Percentiles rank a stretch among this genome's conserved stretches.
Conservation (phyloP, 2,329 filamentous ascomycete genomes). For the Diplodia seriata region DNA sequence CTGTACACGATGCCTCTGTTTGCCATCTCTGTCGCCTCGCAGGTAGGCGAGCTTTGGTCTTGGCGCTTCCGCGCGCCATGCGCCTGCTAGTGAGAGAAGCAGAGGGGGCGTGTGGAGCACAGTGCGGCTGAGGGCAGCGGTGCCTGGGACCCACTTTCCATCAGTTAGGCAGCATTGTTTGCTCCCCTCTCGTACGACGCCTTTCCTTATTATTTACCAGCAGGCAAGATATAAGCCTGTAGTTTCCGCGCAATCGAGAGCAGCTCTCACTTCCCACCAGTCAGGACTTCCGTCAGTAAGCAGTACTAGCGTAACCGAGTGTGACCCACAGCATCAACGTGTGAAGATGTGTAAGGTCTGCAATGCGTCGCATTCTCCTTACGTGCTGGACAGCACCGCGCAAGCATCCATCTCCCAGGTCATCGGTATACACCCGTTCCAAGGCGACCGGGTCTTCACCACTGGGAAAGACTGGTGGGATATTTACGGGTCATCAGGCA, state of each 20-base stretch:
- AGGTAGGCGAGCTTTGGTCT: neutral
- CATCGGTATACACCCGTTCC: too few species aligned
- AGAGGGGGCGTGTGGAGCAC: neutral
- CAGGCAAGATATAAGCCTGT: neutral
- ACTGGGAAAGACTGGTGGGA: neutral
- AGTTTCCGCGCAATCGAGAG: too few species aligned
- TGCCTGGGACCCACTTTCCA: slow-evolving; percentile 4
- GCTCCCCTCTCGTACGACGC: neutral
- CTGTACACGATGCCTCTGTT: neutral
- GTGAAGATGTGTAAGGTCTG: too few species aligned
- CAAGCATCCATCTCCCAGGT: too few species aligned
- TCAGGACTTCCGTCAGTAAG: too few species aligned
- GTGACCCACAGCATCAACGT: too few species aligned
- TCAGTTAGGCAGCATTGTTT: slow-evolving; percentile 3
- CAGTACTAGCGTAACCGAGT: too few species aligned
- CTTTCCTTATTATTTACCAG: neutral
- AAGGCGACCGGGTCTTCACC: too few species aligned
- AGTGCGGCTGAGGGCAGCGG: slow-evolving; percentile 16
- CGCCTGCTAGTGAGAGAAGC: neutral
- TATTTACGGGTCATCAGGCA: neutral
- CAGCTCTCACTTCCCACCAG: neutral
- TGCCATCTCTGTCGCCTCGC: neutral
- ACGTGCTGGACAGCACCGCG: too few species aligned
- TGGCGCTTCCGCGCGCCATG: neutral
- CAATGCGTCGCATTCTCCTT: too few species aligned